Conservation (phyloP, 2,329 filamentous ascomycete genomes). For the Pseudogymnoascus sp. region DNA sequence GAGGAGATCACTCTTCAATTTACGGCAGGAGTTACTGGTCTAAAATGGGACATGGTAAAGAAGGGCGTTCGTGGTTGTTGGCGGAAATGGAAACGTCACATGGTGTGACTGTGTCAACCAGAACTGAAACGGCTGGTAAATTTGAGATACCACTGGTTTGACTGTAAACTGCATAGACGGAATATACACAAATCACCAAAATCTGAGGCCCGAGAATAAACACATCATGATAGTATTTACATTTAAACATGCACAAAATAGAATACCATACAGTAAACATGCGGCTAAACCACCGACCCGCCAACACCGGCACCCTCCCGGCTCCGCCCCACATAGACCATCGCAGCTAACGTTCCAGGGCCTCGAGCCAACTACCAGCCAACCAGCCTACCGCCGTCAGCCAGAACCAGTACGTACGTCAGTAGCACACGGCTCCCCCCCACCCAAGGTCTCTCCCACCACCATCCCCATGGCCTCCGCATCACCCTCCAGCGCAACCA, state of each 20-base stretch:
- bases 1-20: not conserved
- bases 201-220: not conserved
- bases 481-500: conserved; percentile 81
- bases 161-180: not conserved
- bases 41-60: not conserved
- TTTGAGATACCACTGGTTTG: not conserved
- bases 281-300: conserved; percentile 5
- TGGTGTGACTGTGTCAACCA: not conserved
- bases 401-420: not conserved
- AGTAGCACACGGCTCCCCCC: not conserved
- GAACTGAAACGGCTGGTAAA: not conserved
- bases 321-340: not conserved
- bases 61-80: not conserved
- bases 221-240: not conserved
- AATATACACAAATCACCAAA: not conserved
- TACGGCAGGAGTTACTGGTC: not conserved
- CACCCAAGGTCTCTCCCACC: not conserved
- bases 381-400: not conserved
- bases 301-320: not conserved
- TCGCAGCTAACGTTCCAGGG: not conserved
- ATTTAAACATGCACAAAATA: not conserved
- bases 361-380: not conserved
- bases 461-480: conserved; percentile 82
- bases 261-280: not conserved
- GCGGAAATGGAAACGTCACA: not conserved